phyloP scores from a whole-genome alignment of 176 grass and related monocot species.

The Coix lacrymajobi region DNA sequence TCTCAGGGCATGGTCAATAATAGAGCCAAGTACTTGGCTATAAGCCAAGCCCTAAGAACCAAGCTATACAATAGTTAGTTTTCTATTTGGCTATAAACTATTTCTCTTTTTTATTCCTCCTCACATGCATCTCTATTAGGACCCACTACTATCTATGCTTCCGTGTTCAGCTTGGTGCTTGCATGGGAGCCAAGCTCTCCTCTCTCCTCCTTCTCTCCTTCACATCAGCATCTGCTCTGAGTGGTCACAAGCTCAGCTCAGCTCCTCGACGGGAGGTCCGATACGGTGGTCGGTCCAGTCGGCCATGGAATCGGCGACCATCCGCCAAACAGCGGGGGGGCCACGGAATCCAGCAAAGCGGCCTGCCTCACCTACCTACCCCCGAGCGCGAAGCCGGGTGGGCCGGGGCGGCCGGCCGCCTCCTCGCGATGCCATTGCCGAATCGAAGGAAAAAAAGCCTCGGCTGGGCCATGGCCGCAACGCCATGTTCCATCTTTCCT shows the following conservation, averaged over 20 bases:
- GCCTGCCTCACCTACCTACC: background rate
- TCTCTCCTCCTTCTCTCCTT: too few relatives aligned
- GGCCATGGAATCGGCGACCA: constrained; percentile 8
- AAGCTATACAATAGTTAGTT: too few relatives aligned
- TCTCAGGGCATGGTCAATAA: too few relatives aligned
- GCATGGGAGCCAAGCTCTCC: too few relatives aligned
- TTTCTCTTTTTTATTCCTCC: too few relatives aligned
- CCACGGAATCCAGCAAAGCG: background rate
- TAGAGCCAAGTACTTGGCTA: too few relatives aligned
- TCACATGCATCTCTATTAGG: too few relatives aligned
- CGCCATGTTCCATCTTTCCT: background rate
- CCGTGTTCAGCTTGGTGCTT: too few relatives aligned
- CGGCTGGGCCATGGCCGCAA: background rate
- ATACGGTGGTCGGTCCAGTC: background rate
- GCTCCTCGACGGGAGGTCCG: background rate
- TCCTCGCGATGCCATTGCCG: background rate
- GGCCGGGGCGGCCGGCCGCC: background rate
- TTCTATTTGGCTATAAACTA: too few relatives aligned
- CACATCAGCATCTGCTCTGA: too few relatives aligned
- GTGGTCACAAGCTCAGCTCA: background rate
- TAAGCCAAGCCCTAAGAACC: too few relatives aligned
- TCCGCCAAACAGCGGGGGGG: background rate
- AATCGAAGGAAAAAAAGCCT: constrained; percentile 19
- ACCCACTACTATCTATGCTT: too few relatives aligned
- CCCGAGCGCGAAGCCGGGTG: background rate